Evolutionary conservation across 1,284 basidiomycete genomes (phyloP), one percentile per base, ranked within the genome.

Genomic region (Moesziomyces antarcticus): DNA sequence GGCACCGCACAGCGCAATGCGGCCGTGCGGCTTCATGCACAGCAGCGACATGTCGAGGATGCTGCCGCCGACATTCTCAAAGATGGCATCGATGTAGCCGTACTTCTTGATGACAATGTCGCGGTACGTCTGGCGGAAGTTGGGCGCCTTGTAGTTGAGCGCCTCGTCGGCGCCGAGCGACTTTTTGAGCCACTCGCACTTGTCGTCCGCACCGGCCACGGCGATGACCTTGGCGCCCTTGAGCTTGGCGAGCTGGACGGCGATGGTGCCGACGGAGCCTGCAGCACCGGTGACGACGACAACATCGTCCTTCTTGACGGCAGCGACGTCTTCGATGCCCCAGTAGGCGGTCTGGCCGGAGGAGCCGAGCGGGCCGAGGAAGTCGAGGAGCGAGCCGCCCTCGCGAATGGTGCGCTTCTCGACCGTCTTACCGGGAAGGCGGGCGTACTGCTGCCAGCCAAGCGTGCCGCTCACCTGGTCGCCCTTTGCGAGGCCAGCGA

Each of bases 101-200:
- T 73, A 73, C 53, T 74, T 74, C 22, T 74, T 74, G 41, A 89
- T 56, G 74, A 82, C 50, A 54, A 93, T 88, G 40, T 88, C 83
- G 61, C 85, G 86, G 86, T 93, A 95, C 13, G 87, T 89, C 40
- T 87, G 85, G 79, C 89, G 89, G 13, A 88, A 88, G 47, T 85
- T 84, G 18, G 84, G 84, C 0, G 85, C 88, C 85, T 96, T 97
- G 87, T 97, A 97, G 84, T 97, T 92, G 81, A 97, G 86, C 0
- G 90, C 92, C 56, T 88, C 88, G 78, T 94, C 92, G 49, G 92
- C 90, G 18, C 93, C 93, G 25, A 96, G 85, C 56, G 93, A 91
- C 48, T 89, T 87, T 82, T 90, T 88, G 40, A 97, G 89, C 90
- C 92, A 93, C 9, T 87, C 85, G 83, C 92, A 93, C 85, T 97